Evolutionary conservation across 495 filamentous ascomycete species (phyloP).

Genomic region (Chaetomidium leptoderma): DNA sequence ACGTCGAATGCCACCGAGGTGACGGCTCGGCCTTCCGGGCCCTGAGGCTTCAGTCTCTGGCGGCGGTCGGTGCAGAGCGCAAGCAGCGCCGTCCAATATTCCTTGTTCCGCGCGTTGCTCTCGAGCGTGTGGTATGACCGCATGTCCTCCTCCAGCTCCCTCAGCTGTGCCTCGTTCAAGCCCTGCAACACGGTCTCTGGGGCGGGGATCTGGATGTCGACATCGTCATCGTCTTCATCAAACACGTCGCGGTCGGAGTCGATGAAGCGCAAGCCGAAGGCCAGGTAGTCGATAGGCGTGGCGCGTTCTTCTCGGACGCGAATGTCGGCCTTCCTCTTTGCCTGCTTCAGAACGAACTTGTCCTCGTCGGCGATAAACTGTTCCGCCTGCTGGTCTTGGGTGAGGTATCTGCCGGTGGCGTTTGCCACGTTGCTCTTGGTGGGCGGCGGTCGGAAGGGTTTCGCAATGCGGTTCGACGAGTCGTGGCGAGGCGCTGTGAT

Average conservation of each 20-base stretch:
- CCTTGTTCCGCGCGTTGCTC: constrained; percentile 66
- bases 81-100: constrained; percentile 91
- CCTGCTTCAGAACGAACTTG: constrained; percentile 91
- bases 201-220: constrained; percentile 67
- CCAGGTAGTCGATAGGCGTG: constrained; percentile 92
- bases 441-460: constrained; percentile 35
- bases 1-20: constrained; percentile 83
- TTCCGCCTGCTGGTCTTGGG: constrained; percentile 66
- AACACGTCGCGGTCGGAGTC: constrained; percentile 73
- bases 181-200: constrained; percentile 79
- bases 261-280: constrained; percentile 82
- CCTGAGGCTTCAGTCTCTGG: constrained; percentile 57
- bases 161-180: constrained; percentile 62
- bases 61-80: constrained; percentile 76
- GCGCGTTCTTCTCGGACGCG: constrained; percentile 90
- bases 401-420: constrained; percentile 38
- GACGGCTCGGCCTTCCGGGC: constrained; percentile 64
- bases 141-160: constrained; percentile 81
- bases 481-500: constrained; percentile 45
- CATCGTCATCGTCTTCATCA: constrained; percentile 79
- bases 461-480: constrained; percentile 43
- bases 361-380: constrained; percentile 93
- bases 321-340: constrained; percentile 97
- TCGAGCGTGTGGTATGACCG: constrained; percentile 80
- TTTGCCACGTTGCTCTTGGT: constrained; percentile 20